These are phyloP conservation scores for Aureobasidium vineae DNA, from an alignment of 2,329 filamentous ascomycete species.

Conservation along the genomic window DNA sequence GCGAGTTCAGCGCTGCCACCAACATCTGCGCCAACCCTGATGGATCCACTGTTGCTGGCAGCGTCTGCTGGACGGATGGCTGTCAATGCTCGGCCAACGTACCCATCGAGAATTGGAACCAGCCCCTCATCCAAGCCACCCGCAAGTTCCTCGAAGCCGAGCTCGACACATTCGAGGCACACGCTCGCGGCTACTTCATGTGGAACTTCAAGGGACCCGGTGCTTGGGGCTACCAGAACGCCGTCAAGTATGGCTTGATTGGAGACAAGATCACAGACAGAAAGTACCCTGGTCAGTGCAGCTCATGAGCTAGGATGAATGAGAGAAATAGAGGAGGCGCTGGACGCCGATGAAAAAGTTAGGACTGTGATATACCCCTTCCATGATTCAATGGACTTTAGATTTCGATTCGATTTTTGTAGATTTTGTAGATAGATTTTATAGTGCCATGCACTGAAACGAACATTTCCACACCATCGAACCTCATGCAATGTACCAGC, in stretches of 20 bases:
- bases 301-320: conserved; percentile 4
- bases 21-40: conserved; percentile 48
- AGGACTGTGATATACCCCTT: conserved; percentile 23
- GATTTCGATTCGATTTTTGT: conserved; percentile 25
- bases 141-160: conserved; percentile 47
- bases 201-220: conserved; percentile 47
- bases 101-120: conserved; percentile 38
- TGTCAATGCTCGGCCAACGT: conserved; percentile 44
- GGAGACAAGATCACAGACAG: conserved; percentile 41
- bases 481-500: background rate
- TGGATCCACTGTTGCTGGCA: conserved; percentile 39
- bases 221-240: conserved; percentile 45
- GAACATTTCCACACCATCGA: background rate
- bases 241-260: conserved; percentile 43
- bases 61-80: conserved; percentile 36
- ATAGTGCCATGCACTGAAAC: conserved; percentile 11
- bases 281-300: conserved; percentile 34
- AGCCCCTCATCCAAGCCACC: conserved; percentile 41
- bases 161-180: conserved; percentile 45
- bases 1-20: conserved; percentile 47
- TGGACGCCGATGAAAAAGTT: conserved; percentile 15
- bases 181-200: conserved; percentile 44
- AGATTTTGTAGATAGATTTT: conserved; percentile 20
- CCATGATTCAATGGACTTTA: conserved; percentile 23
- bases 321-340: conserved; percentile 15